Percentiles rank a stretch among this genome's conserved stretches.
Conservation (phyloP, 495 filamentous ascomycete genomes). For the Trichoderma virens region DNA sequence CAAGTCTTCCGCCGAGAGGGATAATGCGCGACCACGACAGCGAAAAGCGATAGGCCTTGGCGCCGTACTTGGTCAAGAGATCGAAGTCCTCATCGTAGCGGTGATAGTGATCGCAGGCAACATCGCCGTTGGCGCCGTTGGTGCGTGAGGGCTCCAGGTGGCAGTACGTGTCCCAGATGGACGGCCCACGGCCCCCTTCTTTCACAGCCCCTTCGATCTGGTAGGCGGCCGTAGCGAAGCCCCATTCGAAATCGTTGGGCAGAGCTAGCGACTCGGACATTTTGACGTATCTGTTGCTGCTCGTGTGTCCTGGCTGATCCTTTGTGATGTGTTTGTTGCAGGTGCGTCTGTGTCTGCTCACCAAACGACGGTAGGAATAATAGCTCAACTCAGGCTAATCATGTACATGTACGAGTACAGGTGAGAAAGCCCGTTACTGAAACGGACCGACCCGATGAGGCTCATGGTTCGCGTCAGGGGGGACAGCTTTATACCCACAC, state of each 20-base stretch:
- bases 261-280: constrained; percentile 13
- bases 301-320: not conserved
- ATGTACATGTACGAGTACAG: not conserved
- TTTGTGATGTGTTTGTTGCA: not conserved
- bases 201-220: constrained; percentile 43
- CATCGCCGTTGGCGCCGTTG: constrained; percentile 24
- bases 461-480: not conserved
- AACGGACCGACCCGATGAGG: constrained; percentile 7
- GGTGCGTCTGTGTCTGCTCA: not conserved
- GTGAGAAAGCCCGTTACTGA: not conserved
- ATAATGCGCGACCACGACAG: constrained; percentile 30
- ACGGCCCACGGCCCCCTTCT: constrained; percentile 38
- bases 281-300: not conserved
- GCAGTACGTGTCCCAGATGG: constrained; percentile 32
- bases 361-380: not conserved
- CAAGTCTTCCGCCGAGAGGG: constrained; percentile 25
- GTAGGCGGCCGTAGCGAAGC: constrained; percentile 40
- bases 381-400: constrained; percentile 5
- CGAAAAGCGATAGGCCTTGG: constrained; percentile 27
- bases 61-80: constrained; percentile 24
- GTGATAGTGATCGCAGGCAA: constrained; percentile 28
- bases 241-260: constrained; percentile 39
- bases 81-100: constrained; percentile 22
- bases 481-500: not conserved
- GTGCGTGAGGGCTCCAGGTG: constrained; percentile 23